These are phyloP conservation scores for Limnomonas spitsbergensis DNA, from an alignment of 139 green algal species.

Conservation along the genomic window DNA sequence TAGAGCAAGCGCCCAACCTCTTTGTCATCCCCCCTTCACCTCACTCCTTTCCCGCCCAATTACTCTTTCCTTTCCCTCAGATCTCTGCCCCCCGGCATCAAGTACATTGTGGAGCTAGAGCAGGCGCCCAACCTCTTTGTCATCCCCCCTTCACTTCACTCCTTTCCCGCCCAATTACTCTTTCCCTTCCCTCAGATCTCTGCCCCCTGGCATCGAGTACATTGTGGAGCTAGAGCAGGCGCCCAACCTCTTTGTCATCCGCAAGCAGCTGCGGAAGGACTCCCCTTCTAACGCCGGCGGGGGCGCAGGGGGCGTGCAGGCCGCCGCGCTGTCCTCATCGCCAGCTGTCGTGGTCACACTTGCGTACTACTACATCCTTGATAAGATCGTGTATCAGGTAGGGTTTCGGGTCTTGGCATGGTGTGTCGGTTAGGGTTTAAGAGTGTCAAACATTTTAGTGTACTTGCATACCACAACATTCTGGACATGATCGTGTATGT, in stretches of 20 bases:
- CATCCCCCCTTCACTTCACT: too few relatives aligned
- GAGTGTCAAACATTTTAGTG: too few relatives aligned
- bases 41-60: too few relatives aligned
- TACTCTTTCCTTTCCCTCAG: conserved; percentile 22
- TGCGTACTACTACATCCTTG: conserved; percentile 76
- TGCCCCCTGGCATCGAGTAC: conserved; percentile 68
- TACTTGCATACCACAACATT: too few relatives aligned
- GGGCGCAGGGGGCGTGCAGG: too few relatives aligned
- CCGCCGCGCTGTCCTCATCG: neutral
- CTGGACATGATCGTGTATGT: too few relatives aligned
- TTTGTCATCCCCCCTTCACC: too few relatives aligned
- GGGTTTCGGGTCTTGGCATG: too few relatives aligned
- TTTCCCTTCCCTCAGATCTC: conserved; percentile 18
- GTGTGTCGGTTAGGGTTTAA: too few relatives aligned
- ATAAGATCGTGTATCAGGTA: conserved; percentile 44
- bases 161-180: too few relatives aligned
- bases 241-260: conserved; percentile 84
- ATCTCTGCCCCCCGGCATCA: conserved; percentile 45
- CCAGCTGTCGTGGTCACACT: conserved; percentile 12
- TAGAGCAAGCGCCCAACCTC: neutral
- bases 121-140: conserved; percentile 82
- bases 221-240: conserved; percentile 56
- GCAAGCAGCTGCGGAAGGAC: conserved; percentile 61
- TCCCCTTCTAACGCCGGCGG: too few relatives aligned
- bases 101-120: conserved; percentile 63